A percentile compares a stretch with the other conserved stretches of the same genome.
phyloP scores from a whole-genome alignment of 129 eudicot genomes.

The Escallonia herrerae region DNA sequence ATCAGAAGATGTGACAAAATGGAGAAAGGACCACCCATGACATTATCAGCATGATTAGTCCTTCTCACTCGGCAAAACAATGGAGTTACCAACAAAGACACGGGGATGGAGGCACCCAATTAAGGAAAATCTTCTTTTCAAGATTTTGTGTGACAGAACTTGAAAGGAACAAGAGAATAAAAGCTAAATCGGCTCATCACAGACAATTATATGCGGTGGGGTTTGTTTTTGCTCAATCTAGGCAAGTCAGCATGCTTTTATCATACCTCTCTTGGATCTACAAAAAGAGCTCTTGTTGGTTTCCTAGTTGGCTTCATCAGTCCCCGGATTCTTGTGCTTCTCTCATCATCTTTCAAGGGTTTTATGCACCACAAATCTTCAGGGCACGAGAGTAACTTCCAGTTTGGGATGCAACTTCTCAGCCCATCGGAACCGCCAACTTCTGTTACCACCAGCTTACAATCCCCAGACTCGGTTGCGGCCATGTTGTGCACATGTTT shows the following conservation, averaged over 20 bases:
- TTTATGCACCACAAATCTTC: conserved; percentile 68
- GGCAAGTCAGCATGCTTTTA: conserved; percentile 2
- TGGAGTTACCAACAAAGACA: conserved; percentile 12
- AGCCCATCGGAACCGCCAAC: conserved; percentile 36
- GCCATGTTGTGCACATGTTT: conserved; percentile 54
- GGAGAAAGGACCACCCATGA: neutral
- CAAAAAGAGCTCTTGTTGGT: conserved; percentile 43
- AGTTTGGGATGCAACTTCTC: conserved; percentile 48
- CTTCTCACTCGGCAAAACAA: neutral
- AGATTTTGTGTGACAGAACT: neutral
- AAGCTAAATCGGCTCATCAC: conserved; percentile 1
- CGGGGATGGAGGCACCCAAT: conserved; percentile 25
- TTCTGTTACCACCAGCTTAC: conserved; percentile 50
- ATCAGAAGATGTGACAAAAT: neutral
- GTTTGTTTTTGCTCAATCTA: neutral
- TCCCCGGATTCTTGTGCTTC: conserved; percentile 4
- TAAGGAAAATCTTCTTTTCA: conserved; percentile 9
- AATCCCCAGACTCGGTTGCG: conserved; percentile 17
- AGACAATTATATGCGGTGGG: conserved; percentile 16
- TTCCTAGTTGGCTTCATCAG: conserved; percentile 20
- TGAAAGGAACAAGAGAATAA: conserved; percentile 13
- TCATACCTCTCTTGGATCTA: conserved; percentile 74
- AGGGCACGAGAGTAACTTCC: conserved; percentile 50
- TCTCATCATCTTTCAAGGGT: conserved; percentile 30
- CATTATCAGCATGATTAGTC: neutral